phyloP scores from a whole-genome alignment of 148 eudicot species.

The Polygonum aviculare region DNA sequence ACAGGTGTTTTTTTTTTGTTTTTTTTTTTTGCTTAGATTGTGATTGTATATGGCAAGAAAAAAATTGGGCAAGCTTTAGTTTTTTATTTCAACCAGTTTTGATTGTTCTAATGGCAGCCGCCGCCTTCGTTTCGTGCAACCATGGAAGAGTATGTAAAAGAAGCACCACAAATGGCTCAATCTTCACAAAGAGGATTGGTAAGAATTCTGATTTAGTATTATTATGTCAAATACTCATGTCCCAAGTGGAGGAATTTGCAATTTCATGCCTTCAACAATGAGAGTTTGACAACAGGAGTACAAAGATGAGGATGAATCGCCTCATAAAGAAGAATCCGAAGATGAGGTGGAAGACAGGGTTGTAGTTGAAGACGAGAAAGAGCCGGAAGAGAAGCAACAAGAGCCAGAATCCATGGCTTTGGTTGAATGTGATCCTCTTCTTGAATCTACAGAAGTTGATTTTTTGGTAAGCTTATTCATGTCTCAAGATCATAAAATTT shows the following conservation, averaged over 20 bases:
- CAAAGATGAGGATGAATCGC: constrained; percentile 32
- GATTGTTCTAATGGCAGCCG: constrained; percentile 38
- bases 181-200: constrained; percentile 55
- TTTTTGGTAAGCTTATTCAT: constrained; percentile 38
- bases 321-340: constrained; percentile 27
- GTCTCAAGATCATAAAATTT: not conserved
- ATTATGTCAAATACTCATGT: not conserved
- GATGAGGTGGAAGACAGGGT: constrained; percentile 27
- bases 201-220: constrained; percentile 11
- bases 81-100: not conserved
- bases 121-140: constrained; percentile 91
- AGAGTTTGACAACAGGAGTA: constrained; percentile 48
- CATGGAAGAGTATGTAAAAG: constrained; percentile 91
- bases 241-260: too few relatives aligned
- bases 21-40: too few relatives aligned
- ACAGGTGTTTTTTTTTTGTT: constrained; percentile 65
- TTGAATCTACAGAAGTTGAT: constrained; percentile 54
- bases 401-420: constrained; percentile 26
- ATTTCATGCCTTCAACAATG: not conserved
- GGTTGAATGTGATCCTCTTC: constrained; percentile 42
- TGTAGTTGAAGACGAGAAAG: constrained; percentile 41
- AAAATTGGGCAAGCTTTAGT: not conserved
- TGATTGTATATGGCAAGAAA: not conserved
- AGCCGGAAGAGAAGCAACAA: constrained; percentile 38
- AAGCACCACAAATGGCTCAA: constrained; percentile 65